Conservation (phyloP, 106 monocot species). For the Posidonia australis region DNA sequence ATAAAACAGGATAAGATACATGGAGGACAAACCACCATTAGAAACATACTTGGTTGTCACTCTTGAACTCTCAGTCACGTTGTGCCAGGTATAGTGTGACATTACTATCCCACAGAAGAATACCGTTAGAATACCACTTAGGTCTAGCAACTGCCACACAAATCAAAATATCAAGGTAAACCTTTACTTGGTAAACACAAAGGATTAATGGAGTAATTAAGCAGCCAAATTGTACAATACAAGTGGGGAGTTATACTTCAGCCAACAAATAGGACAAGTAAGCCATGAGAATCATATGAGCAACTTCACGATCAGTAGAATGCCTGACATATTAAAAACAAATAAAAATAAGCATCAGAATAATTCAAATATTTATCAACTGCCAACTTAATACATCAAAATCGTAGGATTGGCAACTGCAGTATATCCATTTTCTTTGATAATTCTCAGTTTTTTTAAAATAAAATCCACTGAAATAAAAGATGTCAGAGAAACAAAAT, state of each 20-base stretch:
- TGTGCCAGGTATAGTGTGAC: constrained; percentile 99
- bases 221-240: background rate
- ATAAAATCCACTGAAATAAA: no score
- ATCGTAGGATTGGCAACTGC: no score
- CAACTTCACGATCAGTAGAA: constrained; percentile 84
- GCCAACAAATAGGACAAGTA: constrained; percentile 82
- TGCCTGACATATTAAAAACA: constrained; percentile 30
- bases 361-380: no score
- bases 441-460: no score
- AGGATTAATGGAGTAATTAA: background rate
- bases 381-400: no score
- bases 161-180: constrained; percentile 3
- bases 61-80: constrained; percentile 97
- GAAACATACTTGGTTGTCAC: constrained; percentile 79
- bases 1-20: background rate
- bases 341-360: background rate
- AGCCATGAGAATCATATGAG: constrained; percentile 78
- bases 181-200: background rate
- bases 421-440: no score
- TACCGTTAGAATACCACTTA: constrained; percentile 93
- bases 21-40: background rate
- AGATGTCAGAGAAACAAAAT: no score
- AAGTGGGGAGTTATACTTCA: constrained; percentile 47
- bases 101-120: constrained; percentile 99
- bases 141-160: constrained; percentile 54